Evolutionary conservation across 192 early-diverging fungal species (phyloP).

Genomic region (Coemansia aciculifera): DNA sequence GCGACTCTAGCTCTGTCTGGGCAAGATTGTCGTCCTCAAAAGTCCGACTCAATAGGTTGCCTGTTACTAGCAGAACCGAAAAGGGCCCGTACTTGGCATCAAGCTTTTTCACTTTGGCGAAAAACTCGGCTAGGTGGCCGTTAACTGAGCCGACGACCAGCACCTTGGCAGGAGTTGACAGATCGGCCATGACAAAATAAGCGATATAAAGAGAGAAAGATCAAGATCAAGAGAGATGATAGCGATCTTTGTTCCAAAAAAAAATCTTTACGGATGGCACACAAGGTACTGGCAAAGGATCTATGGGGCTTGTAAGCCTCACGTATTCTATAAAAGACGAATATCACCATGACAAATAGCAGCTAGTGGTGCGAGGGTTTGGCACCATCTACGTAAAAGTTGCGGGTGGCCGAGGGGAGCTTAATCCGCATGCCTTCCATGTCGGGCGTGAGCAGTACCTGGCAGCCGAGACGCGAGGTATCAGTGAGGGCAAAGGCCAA

Average conservation of each 20-base stretch:
- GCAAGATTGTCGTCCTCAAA: constrained; percentile 31
- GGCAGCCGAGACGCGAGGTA: constrained; percentile 95
- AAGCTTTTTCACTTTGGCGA: constrained; percentile 73
- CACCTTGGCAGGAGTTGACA: constrained; percentile 23
- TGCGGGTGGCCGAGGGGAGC: constrained; percentile 89
- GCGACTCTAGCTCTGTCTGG: constrained; percentile 48
- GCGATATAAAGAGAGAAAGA: background rate
- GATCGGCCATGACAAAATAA: constrained; percentile 5
- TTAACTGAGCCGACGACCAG: constrained; percentile 76
- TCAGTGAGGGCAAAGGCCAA: constrained; percentile 94
- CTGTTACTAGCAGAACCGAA: constrained; percentile 74
- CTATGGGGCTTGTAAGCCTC: background rate
- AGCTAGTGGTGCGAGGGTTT: constrained; percentile 56
- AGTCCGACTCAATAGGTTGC: constrained; percentile 72
- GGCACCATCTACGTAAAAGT: constrained; percentile 78
- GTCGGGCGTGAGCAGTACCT: constrained; percentile 80
- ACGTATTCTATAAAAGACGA: background rate
- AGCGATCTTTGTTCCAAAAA: background rate
- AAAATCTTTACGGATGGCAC: background rate
- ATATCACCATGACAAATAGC: background rate
- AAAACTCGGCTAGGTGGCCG: constrained; percentile 66
- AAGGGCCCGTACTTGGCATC: constrained; percentile 86
- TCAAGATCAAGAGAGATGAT: background rate
- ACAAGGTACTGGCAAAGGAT: background rate
- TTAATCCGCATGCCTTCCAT: constrained; percentile 86